Percentiles rank a stretch among this genome's conserved stretches.
Conservation (phyloP, 2,329 filamentous ascomycete genomes). For the Trichoderma sp. region DNA sequence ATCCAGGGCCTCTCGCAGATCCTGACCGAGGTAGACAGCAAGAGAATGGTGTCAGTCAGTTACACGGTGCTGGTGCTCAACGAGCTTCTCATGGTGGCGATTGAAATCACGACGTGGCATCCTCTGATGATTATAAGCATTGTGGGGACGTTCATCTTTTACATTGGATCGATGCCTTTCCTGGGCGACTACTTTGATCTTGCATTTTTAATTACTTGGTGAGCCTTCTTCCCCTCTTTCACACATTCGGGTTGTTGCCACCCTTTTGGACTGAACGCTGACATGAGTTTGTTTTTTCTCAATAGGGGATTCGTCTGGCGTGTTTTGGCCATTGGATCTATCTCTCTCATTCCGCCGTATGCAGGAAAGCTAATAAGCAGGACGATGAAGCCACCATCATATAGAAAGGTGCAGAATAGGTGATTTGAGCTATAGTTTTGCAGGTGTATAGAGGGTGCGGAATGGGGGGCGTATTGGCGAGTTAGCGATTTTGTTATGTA, state of each 20-base stretch:
- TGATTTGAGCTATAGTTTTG: slow-evolving; percentile 32
- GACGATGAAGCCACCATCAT: slow-evolving; percentile 87
- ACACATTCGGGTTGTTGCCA: not conserved
- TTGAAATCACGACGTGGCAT: slow-evolving; percentile 97
- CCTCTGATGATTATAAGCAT: slow-evolving; percentile 85
- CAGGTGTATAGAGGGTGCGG: not conserved
- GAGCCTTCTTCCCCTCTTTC: slow-evolving; percentile 36
- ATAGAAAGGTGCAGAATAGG: slow-evolving; percentile 83
- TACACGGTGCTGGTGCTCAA: slow-evolving; percentile 93
- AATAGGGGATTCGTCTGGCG: slow-evolving; percentile 83
- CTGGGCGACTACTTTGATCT: slow-evolving; percentile 89
- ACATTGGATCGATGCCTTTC: slow-evolving; percentile 80
- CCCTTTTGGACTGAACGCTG: slow-evolving; percentile 20
- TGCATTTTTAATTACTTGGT: slow-evolving; percentile 70
- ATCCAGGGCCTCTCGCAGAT: slow-evolving; percentile 95
- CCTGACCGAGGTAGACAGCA: slow-evolving; percentile 73
- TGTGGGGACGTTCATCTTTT: slow-evolving; percentile 79
- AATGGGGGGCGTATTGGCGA: slow-evolving; percentile 6
- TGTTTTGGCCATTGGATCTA: slow-evolving; percentile 73
- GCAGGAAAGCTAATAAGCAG: slow-evolving; percentile 81
- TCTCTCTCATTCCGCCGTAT: slow-evolving; percentile 85
- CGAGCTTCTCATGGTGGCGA: slow-evolving; percentile 95
- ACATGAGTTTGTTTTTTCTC: not conserved
- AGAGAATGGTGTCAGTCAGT: slow-evolving; percentile 81
- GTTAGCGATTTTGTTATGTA: slow-evolving; percentile 5